Conservation (phyloP, 257 asterid species). For the Leptodermis oblonga region DNA sequence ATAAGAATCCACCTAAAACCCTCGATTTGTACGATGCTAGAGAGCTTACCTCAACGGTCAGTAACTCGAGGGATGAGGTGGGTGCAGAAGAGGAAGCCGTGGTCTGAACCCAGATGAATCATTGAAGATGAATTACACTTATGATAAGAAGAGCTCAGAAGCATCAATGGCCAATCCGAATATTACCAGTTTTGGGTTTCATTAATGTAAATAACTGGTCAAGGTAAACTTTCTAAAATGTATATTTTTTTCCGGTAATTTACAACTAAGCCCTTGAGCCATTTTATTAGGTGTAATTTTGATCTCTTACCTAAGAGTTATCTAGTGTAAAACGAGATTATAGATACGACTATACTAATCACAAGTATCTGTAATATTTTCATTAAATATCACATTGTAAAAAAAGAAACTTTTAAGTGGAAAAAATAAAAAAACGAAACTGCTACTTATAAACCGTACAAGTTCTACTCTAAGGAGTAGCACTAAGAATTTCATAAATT, state of each 20-base stretch:
- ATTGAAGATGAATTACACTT: background rate
- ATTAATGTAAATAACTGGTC: background rate
- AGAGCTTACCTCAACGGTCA: constrained; percentile 3
- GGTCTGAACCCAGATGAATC: constrained; percentile 3
- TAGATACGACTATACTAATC: too few species aligned
- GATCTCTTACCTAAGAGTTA: too few species aligned
- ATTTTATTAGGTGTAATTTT: background rate
- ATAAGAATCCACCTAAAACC: background rate
- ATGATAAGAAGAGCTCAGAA: background rate
- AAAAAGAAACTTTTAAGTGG: too few species aligned
- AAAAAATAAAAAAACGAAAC: too few species aligned
- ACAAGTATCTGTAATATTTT: too few species aligned
- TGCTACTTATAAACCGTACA: too few species aligned
- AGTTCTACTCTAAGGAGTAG: too few species aligned
- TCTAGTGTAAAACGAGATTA: too few species aligned
- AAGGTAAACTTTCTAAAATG: background rate
- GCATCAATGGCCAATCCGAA: background rate
- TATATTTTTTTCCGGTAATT: background rate
- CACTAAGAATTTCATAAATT: too few species aligned
- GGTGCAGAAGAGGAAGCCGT: background rate
- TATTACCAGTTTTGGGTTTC: background rate
- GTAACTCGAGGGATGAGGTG: background rate
- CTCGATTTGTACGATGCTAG: background rate
- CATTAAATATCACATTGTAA: too few species aligned
- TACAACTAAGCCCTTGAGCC: background rate